Conservation (phyloP, 352 stramenopile genomes). For the Phytophthora lateralis region DNA sequence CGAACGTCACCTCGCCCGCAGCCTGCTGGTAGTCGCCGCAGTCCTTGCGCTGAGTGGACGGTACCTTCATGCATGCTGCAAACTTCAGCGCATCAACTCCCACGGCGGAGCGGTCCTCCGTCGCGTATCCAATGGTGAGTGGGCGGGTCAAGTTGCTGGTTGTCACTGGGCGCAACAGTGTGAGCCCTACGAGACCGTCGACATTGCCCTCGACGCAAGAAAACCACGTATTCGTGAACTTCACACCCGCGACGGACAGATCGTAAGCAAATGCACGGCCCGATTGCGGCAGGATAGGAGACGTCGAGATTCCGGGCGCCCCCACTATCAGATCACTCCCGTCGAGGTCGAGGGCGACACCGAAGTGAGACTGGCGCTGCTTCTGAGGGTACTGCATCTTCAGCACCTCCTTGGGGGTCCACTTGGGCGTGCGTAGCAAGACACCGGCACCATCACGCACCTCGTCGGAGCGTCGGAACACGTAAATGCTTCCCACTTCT, state of each 20-base stretch:
- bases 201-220: slow-evolving; percentile 65
- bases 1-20: slow-evolving; percentile 91
- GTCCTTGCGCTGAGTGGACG: slow-evolving; percentile 57
- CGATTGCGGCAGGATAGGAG: slow-evolving; percentile 36
- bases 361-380: slow-evolving; percentile 58
- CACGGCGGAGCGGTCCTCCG: slow-evolving; percentile 69
- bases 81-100: slow-evolving; percentile 67
- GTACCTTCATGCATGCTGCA: slow-evolving; percentile 57
- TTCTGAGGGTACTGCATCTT: slow-evolving; percentile 86
- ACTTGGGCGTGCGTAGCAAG: slow-evolving; percentile 64
- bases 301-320: slow-evolving; percentile 60
- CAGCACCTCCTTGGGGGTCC: slow-evolving; percentile 67
- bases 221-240: slow-evolving; percentile 67
- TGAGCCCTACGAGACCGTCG: slow-evolving; percentile 64
- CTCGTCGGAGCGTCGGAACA: slow-evolving; percentile 68
- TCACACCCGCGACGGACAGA: slow-evolving; percentile 50
- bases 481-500: slow-evolving; percentile 67
- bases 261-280: slow-evolving; percentile 79
- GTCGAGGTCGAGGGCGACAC: slow-evolving; percentile 58
- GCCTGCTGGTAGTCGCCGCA: slow-evolving; percentile 82
- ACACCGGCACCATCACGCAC: slow-evolving; percentile 72
- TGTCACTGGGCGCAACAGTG: slow-evolving; percentile 42
- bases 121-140: slow-evolving; percentile 75
- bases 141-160: slow-evolving; percentile 49
- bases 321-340: slow-evolving; percentile 63